phyloP scores from a whole-genome alignment of 805 yeast genomes.

The Wickerhamomyces chambardii region DNA sequence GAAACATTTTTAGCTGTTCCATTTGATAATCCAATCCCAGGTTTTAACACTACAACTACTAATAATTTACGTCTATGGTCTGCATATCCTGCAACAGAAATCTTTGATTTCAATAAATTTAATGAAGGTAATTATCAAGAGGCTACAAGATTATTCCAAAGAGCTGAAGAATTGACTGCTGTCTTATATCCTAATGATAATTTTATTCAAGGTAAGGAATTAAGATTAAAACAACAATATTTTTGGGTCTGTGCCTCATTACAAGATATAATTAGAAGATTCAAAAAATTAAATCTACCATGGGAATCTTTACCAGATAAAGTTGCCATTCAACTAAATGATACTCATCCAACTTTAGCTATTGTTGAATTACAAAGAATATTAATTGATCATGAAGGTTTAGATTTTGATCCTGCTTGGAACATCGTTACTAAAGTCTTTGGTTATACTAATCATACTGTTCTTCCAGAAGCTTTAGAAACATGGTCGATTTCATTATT shows the following conservation, averaged over 20 bases:
- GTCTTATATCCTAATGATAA: slow-evolving; percentile 93
- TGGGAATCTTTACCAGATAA: slow-evolving; percentile 82
- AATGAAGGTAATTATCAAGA: slow-evolving; percentile 85
- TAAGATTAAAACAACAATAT: slow-evolving; percentile 90
- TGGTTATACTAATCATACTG: slow-evolving; percentile 93
- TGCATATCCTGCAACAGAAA: slow-evolving; percentile 81
- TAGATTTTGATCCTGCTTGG: slow-evolving; percentile 86
- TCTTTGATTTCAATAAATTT: slow-evolving; percentile 80
- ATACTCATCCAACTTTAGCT: slow-evolving; percentile 91
- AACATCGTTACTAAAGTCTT: slow-evolving; percentile 68
- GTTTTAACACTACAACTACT: slow-evolving; percentile 73
- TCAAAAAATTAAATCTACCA: slow-evolving; percentile 65
- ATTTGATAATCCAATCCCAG: slow-evolving; percentile 89
- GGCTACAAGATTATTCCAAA: slow-evolving; percentile 77
- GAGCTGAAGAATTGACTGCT: slow-evolving; percentile 88
- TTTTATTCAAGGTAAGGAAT: slow-evolving; percentile 83
- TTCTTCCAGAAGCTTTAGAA: slow-evolving; percentile 90
- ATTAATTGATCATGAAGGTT: slow-evolving; percentile 72
- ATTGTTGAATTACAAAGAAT: slow-evolving; percentile 84
- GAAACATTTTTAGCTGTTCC: slow-evolving; percentile 87
- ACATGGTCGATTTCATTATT: slow-evolving; percentile 89
- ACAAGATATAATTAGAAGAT: slow-evolving; percentile 85
- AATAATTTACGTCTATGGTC: slow-evolving; percentile 89
- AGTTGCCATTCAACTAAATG: slow-evolving; percentile 88
- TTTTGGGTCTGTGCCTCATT: slow-evolving; percentile 96